Conservation (phyloP, 1,284 basidiomycete species). For the Irpex lacteus region DNA sequence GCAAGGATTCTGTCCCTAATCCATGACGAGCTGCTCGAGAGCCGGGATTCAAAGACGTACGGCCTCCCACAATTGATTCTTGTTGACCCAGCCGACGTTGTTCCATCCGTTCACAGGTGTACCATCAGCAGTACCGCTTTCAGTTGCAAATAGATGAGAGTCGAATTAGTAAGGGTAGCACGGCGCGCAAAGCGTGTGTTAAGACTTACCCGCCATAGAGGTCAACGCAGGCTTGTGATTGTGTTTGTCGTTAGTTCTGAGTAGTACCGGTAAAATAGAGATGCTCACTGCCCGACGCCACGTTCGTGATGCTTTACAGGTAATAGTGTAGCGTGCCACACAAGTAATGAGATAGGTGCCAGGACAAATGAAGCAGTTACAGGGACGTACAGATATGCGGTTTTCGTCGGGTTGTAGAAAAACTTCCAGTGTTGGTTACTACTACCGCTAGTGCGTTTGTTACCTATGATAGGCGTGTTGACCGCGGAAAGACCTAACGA, state of each 20-base stretch:
- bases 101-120: no score
- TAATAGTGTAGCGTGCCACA: not conserved
- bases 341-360: not conserved
- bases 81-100: no score
- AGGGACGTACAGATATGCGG: not conserved
- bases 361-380: not conserved
- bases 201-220: not conserved
- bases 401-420: not conserved
- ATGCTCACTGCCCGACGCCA: not conserved
- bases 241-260: no score
- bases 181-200: no score
- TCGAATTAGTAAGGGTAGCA: no score
- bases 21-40: no score
- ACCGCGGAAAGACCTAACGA: not conserved
- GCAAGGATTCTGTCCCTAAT: no score
- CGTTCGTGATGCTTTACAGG: not conserved
- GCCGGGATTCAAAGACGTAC: no score
- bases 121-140: no score
- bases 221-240: not conserved
- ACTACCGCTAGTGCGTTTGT: not conserved
- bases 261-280: not conserved
- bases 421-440: not conserved
- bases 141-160: no score
- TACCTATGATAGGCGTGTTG: not conserved
- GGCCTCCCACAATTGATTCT: no score